Percentiles rank a stretch among this genome's conserved stretches.
These are phyloP conservation scores for Exophiala bonariae DNA, from an alignment of 2,329 filamentous ascomycete species.

Conservation along the genomic window DNA sequence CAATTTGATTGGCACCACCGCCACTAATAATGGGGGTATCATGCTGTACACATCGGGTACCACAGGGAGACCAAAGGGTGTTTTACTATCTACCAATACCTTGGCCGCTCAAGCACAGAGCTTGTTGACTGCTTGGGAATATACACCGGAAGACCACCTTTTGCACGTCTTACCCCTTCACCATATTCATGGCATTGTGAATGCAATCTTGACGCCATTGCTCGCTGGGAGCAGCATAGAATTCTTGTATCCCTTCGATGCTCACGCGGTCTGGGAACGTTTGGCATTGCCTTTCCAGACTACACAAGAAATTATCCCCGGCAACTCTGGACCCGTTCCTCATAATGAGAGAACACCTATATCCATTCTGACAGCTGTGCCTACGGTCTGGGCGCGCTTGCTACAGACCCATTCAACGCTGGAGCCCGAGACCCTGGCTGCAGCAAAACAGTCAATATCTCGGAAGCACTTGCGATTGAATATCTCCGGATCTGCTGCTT, in stretches of 20 bases:
- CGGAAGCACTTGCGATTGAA: slow-evolving; percentile 37
- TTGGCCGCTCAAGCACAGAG: too few relatives aligned
- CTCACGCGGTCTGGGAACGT: slow-evolving; percentile 47
- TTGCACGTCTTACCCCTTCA: slow-evolving; percentile 52
- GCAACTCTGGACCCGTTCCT: too few relatives aligned
- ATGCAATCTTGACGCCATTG: slow-evolving; percentile 46
- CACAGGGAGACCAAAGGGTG: too few relatives aligned
- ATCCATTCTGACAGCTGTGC: slow-evolving; percentile 51
- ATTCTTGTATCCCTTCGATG: slow-evolving; percentile 47
- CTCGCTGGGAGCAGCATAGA: slow-evolving; percentile 49
- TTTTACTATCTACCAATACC: too few relatives aligned
- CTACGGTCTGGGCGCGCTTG: slow-evolving; percentile 51
- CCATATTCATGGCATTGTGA: slow-evolving; percentile 52
- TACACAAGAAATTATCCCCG: too few relatives aligned
- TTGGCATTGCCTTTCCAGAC: too few relatives aligned
- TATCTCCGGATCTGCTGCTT: slow-evolving; percentile 42
- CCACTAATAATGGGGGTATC: too few relatives aligned
- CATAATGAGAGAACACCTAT: too few relatives aligned
- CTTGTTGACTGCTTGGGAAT: too few relatives aligned
- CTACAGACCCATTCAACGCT: slow-evolving; percentile 42
- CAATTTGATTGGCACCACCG: too few relatives aligned
- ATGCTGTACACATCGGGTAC: too few relatives aligned
- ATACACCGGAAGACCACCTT: slow-evolving; percentile 42
- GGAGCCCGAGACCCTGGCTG: slow-evolving; percentile 41
- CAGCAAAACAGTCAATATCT: slow-evolving; percentile 36